Percentiles rank a stretch among this genome's conserved stretches.
Conservation (phyloP, 139 green algal species). For the Chlamydomonas sphaeroides region DNA sequence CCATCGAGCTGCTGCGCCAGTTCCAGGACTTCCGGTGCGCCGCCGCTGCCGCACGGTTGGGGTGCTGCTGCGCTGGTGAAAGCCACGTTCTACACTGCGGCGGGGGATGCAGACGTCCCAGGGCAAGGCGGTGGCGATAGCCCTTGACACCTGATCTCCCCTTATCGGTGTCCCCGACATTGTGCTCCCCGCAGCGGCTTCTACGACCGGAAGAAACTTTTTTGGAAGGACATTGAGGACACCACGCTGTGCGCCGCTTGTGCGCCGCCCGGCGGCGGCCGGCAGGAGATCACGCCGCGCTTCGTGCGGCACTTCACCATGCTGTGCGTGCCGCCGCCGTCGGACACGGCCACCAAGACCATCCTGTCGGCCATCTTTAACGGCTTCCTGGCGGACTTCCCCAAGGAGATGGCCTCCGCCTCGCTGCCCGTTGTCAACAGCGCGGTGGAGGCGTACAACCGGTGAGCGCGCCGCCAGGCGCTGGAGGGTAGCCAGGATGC, state of each 20-base stretch:
- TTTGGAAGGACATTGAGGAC: slow-evolving; percentile 91
- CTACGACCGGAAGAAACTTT: slow-evolving; percentile 89
- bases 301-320: slow-evolving; percentile 90
- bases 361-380: slow-evolving; percentile 83
- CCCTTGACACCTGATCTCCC: too few relatives aligned
- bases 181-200: slow-evolving; percentile 72
- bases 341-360: slow-evolving; percentile 70
- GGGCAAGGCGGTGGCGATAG: too few relatives aligned
- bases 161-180: too few relatives aligned
- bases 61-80: too few relatives aligned
- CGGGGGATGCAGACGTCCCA: too few relatives aligned
- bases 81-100: too few relatives aligned
- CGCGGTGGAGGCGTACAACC: slow-evolving; percentile 76
- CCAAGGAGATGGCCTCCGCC: slow-evolving; percentile 59
- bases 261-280: slow-evolving; percentile 77
- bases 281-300: slow-evolving; percentile 77
- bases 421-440: slow-evolving; percentile 69
- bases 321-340: slow-evolving; percentile 78
- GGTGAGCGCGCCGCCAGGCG: too few relatives aligned
- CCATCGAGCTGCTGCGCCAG: slow-evolving; percentile 88
- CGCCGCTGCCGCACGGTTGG: too few relatives aligned
- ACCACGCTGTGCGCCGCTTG: slow-evolving; percentile 76
- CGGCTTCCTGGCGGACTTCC: slow-evolving; percentile 81
- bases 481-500: too few relatives aligned
- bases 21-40: slow-evolving; percentile 79